Conservation (phyloP, 352 stramenopile species). For the Elongisporangium prolatum region DNA sequence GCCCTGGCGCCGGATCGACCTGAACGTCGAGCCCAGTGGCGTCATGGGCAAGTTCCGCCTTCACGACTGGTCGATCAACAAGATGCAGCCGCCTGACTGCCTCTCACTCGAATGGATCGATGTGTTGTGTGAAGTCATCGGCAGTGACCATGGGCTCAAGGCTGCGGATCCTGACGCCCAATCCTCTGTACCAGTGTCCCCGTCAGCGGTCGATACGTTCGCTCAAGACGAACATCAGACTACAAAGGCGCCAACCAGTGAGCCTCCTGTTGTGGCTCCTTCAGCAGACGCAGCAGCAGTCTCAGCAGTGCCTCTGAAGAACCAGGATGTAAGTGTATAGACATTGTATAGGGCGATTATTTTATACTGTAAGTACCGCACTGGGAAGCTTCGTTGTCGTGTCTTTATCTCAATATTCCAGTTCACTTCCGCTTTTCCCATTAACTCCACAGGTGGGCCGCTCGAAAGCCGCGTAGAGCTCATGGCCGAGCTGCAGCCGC, state of each 20-base stretch:
- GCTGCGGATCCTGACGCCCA: too few relatives aligned
- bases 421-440: too few relatives aligned
- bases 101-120: constrained; percentile 68
- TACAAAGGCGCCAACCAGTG: too few relatives aligned
- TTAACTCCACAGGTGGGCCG: constrained; percentile 25
- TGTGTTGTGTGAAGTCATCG: constrained; percentile 63
- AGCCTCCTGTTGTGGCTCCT: too few relatives aligned
- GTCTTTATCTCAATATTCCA: too few relatives aligned
- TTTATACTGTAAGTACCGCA: too few relatives aligned
- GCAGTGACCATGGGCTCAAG: constrained; percentile 47
- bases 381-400: too few relatives aligned
- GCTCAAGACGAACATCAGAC: too few relatives aligned
- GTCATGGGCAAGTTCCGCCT: constrained; percentile 68
- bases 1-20: constrained; percentile 58
- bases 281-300: too few relatives aligned
- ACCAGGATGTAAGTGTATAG: too few relatives aligned
- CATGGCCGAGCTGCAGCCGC: constrained; percentile 22
- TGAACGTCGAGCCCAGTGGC: constrained; percentile 54
- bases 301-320: too few relatives aligned
- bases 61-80: constrained; percentile 80
- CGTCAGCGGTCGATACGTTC: not conserved
- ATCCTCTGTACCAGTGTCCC: constrained; percentile 5
- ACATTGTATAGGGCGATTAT: too few relatives aligned
- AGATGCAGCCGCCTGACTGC: constrained; percentile 67
- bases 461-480: constrained; percentile 15